Conservation (phyloP, 2,329 filamentous ascomycete genomes). For the Stylonectria norvegica region DNA sequence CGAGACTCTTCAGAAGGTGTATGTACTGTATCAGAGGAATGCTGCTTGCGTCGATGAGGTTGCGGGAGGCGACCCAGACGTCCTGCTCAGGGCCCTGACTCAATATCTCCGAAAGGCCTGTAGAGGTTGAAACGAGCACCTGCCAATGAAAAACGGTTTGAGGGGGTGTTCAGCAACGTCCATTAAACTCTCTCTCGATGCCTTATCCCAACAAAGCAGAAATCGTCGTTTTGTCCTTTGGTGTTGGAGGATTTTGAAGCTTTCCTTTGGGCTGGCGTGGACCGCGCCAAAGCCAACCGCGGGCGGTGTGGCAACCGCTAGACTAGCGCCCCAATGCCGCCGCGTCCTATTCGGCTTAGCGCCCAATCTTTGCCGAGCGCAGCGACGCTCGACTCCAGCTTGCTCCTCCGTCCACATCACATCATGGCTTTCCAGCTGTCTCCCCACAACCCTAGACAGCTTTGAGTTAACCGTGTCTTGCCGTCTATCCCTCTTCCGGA, state of each 20-base stretch:
- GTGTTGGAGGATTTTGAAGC: conserved; percentile 8
- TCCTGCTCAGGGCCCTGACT: not conserved
- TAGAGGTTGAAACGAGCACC: too few relatives aligned
- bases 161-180: too few relatives aligned
- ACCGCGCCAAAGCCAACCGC: conserved; percentile 22
- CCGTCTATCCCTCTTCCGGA: conserved; percentile 5
- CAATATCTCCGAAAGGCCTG: not conserved
- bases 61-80: too few relatives aligned
- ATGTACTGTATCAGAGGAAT: not conserved
- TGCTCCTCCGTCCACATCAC: conserved; percentile 6
- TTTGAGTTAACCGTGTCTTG: conserved; percentile 19
- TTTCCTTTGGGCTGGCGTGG: conserved; percentile 18
- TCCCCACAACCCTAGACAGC: conserved; percentile 12
- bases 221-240: not conserved
- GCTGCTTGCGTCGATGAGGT: not conserved
- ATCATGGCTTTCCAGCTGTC: conserved; percentile 10
- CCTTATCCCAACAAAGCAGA: not conserved
- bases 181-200: too few relatives aligned
- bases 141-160: too few relatives aligned
- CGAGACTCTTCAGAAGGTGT: not conserved
- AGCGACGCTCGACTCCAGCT: too few relatives aligned
- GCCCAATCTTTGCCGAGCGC: too few relatives aligned
- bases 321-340: conserved; percentile 10
- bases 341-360: too few relatives aligned
- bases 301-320: conserved; percentile 26